phyloP scores from a whole-genome alignment of 1,139 yeast species.

The Diutina pseudorugosa region DNA sequence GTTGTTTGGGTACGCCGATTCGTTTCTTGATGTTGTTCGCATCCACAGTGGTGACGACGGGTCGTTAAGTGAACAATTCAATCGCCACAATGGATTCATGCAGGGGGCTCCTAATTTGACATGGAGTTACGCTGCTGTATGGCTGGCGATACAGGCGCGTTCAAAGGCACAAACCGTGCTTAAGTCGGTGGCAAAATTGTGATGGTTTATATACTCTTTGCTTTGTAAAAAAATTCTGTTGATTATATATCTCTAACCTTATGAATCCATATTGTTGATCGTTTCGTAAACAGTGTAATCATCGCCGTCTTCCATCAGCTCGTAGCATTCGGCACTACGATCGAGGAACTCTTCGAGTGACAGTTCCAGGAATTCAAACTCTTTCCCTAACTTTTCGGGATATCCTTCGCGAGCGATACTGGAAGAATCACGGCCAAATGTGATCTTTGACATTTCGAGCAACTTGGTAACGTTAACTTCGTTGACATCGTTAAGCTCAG shows the following conservation, averaged over 20 bases:
- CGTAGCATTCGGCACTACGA: constrained; percentile 37
- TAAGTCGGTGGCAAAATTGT: not conserved
- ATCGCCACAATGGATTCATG: constrained; percentile 68
- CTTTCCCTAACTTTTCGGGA: not conserved
- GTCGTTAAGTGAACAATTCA: constrained; percentile 80
- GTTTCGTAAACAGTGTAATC: constrained; percentile 46
- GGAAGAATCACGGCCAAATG: not conserved
- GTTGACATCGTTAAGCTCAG: constrained; percentile 6
- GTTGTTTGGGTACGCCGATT: constrained; percentile 55
- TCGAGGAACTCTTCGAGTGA: constrained; percentile 47
- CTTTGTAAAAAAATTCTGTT: too few species aligned
- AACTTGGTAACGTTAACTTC: not conserved
- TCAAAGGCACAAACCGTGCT: not conserved
- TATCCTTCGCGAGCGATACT: not conserved
- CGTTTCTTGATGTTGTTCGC: constrained; percentile 60
- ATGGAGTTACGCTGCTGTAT: constrained; percentile 32
- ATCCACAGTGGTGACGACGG: constrained; percentile 68
- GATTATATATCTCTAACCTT: not conserved
- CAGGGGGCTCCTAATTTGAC: constrained; percentile 82
- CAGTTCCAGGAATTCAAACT: constrained; percentile 9
- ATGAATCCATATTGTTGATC: constrained; percentile 21
- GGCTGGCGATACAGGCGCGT: not conserved
- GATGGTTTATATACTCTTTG: not conserved
- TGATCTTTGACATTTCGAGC: not conserved
- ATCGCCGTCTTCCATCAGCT: constrained; percentile 10